Evolutionary conservation across 1,139 yeast genomes (phyloP), one percentile per base, ranked within the genome.

Genomic region (Sugiyamaella sp.): DNA sequence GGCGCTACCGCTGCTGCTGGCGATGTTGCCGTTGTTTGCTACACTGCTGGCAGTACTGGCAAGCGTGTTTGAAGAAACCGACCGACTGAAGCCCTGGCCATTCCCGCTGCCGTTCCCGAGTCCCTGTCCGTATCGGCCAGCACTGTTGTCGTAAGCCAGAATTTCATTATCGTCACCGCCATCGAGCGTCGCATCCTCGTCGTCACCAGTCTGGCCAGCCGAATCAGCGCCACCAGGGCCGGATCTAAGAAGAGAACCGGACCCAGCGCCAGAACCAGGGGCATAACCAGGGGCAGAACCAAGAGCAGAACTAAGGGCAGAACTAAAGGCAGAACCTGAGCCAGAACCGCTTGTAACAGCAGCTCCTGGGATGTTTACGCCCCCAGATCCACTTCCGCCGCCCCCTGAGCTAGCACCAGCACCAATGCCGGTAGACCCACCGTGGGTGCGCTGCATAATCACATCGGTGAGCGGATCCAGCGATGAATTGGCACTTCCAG

Each of bases 381-480:
- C 35, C n/a, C 14, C 8, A 8, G n/a, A 6, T 8, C 35, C 14
- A 12, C 14, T 29, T 12, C 14, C 14, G 29, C 29, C 10, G 29
- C 5, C 9, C 10, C 29, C 29, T 24, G 10, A 6, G 27, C 19
- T 25, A 29, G 14, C n/a, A 14, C 19, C 14, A 24, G 27, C 10
- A 16, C 17, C 27, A 10, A 10, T n/a, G 5, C 10, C 27, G 21
- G 5, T 25, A 16, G 37, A 3, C 4, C 17, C 37, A 16, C 14
- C 37, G 2, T 46, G 24, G 12, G 44, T 38, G n/a, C 50, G 33
- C 24, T 46, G 50, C 6, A 46, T 14, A 3, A 46, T 46, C 22
- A 25, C 33, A 25, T 46, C 50, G 4, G 50, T 38, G 24, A 46
- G 27, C 9, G 50, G 50, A 27, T 46, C 50, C 2, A 46, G 24